Evolutionary conservation across 805 yeast species (phyloP), one percentile per base, ranked within the genome.

Genomic region (Metschnikowia lochheadii): DNA sequence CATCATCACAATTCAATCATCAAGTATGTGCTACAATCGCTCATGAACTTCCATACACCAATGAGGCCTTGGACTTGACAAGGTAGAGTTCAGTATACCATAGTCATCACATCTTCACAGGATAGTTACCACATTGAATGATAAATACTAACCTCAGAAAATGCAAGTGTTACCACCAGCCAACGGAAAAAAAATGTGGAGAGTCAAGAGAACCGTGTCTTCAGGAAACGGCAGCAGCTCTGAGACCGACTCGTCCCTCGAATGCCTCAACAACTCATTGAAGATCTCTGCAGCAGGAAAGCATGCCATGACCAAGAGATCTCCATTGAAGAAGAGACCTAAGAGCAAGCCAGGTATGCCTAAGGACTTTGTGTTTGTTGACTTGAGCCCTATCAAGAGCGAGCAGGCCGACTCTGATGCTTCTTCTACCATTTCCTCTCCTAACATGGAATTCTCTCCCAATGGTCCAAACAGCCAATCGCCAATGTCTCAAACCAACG

Each of bases 131-230:
- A 6, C 39, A 17, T 13, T 20, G 4, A 11, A 10, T 2, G 5
- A 3, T 11, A 14, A 11, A n/a, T 37, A 37, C 50, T 36, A 15
- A 21, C 15, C 18, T 6, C 46, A 54, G 46, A 21, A 54, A 21
- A 54, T 52, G 57, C 56, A 57, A 58, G 60, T 64, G 23, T 56
- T 63, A 54, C 77, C 77, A 47, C 77, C 78, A 43, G 74, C 76
- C 51, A 72, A 73, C 57, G 78, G 78, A 37, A 72, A 67, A 49
- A 73, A 72, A 52, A 62, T 72, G 54, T 73, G 78, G 78, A 69
- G 77, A 63, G 75, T 72, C 41, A 72, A 68, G 57, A 64, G 68
- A 52, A 40, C 63, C n/a, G 56, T 53, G 8, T 52, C 61, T 5
- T 46, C 60, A 3, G 48, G 55, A 26, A 45, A 44, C 36, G 40